These are phyloP conservation scores for Trametes gibbosa DNA, from an alignment of 768 basidiomycete species.

Conservation along the genomic window DNA sequence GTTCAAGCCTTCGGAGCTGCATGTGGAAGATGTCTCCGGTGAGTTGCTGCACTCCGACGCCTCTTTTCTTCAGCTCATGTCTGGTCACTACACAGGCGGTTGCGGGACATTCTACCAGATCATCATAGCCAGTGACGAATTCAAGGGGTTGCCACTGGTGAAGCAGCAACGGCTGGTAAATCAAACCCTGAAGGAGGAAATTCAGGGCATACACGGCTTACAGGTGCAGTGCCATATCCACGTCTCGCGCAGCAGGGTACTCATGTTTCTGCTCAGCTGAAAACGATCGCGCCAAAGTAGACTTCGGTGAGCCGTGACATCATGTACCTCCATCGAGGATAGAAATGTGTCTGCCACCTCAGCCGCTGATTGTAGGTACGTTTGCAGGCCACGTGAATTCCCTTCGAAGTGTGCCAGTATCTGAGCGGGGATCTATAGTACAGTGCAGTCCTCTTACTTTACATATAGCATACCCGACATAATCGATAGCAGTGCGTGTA, in stretches of 20 bases:
- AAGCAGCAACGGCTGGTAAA: constrained; percentile 95
- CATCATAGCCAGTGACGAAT: constrained; percentile 76
- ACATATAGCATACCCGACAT: constrained; percentile 5
- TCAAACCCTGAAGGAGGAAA: constrained; percentile 81
- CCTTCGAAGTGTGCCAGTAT: background rate
- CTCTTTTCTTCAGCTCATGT: background rate
- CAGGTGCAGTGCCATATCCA: constrained; percentile 55
- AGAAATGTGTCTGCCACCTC: too few species aligned
- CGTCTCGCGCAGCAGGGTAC: background rate
- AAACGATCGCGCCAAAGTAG: constrained; percentile 21
- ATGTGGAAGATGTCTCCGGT: constrained; percentile 97
- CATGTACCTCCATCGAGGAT: background rate
- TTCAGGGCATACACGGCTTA: constrained; percentile 88
- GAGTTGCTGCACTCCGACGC: background rate
- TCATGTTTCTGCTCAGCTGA: constrained; percentile 15
- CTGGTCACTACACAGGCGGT: constrained; percentile 56
- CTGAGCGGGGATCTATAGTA: constrained; percentile 9
- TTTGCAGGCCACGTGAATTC: too few species aligned
- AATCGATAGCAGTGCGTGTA: background rate
- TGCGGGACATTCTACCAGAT: constrained; percentile 98
- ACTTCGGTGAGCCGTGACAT: constrained; percentile 5
- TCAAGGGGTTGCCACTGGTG: constrained; percentile 81
- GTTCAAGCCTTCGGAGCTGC: constrained; percentile 78
- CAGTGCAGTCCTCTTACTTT: constrained; percentile 2
- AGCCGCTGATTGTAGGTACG: too few species aligned